Conservation (phyloP, 371 early-diverging fungal genomes). For the Parasitella parasitica region DNA sequence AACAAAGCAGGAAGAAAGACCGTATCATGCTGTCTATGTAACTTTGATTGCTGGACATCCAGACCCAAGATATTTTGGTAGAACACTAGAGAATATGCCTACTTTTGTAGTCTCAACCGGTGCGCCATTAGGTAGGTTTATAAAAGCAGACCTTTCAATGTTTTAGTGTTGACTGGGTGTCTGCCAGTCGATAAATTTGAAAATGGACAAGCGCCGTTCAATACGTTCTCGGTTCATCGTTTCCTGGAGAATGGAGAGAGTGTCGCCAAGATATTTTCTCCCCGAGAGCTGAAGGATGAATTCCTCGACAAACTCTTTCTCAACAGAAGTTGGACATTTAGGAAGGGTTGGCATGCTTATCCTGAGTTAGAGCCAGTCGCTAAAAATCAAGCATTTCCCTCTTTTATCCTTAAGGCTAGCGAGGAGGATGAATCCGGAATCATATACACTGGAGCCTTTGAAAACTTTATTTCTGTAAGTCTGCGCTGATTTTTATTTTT, state of each 20-base stretch:
- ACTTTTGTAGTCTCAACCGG: constrained; percentile 58
- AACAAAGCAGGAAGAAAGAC: constrained; percentile 13
- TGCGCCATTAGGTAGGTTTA: constrained; percentile 24
- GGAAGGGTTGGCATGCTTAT: constrained; percentile 69
- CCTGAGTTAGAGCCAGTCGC: constrained; percentile 52
- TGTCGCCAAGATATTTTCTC: constrained; percentile 63
- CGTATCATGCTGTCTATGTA: constrained; percentile 62
- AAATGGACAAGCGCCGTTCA: constrained; percentile 42
- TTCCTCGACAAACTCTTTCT: constrained; percentile 47
- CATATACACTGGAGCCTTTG: constrained; percentile 60
- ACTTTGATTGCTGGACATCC: constrained; percentile 62
- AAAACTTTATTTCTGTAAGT: constrained; percentile 62
- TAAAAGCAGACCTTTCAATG: constrained; percentile 3
- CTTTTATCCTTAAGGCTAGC: constrained; percentile 25
- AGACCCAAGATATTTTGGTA: constrained; percentile 56
- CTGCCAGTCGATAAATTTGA: constrained; percentile 27
- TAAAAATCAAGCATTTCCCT: constrained; percentile 13
- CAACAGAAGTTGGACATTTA: constrained; percentile 54
- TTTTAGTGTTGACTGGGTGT: not conserved
- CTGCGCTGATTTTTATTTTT: too few relatives aligned
- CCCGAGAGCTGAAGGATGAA: constrained; percentile 31
- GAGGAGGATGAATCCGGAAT: constrained; percentile 42
- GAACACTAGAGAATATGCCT: constrained; percentile 42
- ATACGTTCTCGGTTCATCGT: constrained; percentile 48
- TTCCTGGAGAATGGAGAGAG: constrained; percentile 49